Evolutionary conservation across 805 yeast genomes (phyloP).

Genomic region (Starmerella floricola): DNA sequence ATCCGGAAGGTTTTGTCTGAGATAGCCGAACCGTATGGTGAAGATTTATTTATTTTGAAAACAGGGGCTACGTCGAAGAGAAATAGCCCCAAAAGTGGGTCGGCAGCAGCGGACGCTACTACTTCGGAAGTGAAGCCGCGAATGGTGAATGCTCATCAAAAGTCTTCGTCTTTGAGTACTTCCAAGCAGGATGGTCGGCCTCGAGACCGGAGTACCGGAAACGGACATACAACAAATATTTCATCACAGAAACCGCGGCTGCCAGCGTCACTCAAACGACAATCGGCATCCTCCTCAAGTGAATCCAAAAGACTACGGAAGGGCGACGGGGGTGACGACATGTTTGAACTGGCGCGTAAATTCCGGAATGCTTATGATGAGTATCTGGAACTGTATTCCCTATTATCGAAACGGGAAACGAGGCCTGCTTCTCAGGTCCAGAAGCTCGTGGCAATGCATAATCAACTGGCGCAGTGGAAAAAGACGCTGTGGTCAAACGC

Average conservation of each 20-base stretch:
- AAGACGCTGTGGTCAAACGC: conserved; percentile 36
- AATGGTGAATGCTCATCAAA: too few species aligned
- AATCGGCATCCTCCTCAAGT: conserved; percentile 24
- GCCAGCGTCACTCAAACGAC: conserved; percentile 24
- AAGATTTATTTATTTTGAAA: conserved; percentile 21
- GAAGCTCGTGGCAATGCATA: conserved; percentile 40
- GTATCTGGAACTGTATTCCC: conserved; percentile 37
- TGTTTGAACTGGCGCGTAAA: conserved; percentile 35
- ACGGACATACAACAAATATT: too few species aligned
- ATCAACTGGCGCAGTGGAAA: conserved; percentile 43
- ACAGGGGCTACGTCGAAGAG: conserved; percentile 14
- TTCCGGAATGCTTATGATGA: conserved; percentile 40
- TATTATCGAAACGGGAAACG: conserved; percentile 22
- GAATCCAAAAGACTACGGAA: conserved; percentile 19
- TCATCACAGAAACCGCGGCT: conserved; percentile 27
- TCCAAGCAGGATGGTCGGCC: too few species aligned
- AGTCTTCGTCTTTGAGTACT: too few species aligned
- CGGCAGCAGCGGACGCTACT: too few species aligned
- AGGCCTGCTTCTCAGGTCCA: conserved; percentile 28
- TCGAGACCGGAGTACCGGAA: too few species aligned
- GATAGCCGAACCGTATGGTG: conserved; percentile 3
- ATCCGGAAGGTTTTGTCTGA: conserved; percentile 4
- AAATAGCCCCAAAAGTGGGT: too few species aligned
- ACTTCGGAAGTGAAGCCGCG: too few species aligned
- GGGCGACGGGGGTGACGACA: conserved; percentile 23